Percentiles rank a stretch among this genome's conserved stretches.
Evolutionary conservation across 495 filamentous ascomycete genomes (phyloP).

Genomic region (Talaromyces stipitatus): DNA sequence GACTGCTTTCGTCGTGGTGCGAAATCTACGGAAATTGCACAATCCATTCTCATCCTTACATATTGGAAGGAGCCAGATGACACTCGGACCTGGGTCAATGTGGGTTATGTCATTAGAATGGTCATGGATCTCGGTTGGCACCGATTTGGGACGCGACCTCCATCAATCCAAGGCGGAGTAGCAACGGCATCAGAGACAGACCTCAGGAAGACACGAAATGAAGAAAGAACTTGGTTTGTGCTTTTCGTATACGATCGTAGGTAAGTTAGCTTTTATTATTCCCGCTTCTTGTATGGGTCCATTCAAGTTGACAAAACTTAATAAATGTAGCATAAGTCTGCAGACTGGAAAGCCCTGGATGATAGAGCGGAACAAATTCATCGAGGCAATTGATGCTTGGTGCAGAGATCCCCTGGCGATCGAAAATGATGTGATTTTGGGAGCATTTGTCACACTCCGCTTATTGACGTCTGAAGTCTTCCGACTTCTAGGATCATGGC

Average conservation of each 20-base stretch:
- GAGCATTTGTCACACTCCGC: conserved; percentile 14
- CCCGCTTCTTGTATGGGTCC: too few relatives aligned
- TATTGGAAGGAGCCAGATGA: conserved; percentile 21
- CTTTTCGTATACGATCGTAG: conserved; percentile 21
- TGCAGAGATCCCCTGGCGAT: conserved; percentile 7
- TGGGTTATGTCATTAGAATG: conserved; percentile 18
- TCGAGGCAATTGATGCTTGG: conserved; percentile 12
- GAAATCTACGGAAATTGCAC: conserved; percentile 15
- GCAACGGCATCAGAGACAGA: conserved; percentile 4
- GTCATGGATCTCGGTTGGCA: conserved; percentile 18
- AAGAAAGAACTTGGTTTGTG: conserved; percentile 17
- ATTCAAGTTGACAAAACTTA: too few relatives aligned
- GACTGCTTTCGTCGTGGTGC: conserved; percentile 11
- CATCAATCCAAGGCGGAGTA: background rate
- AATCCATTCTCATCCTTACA: conserved; percentile 13
- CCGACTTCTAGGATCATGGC: background rate
- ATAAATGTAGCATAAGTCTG: conserved; percentile 18
- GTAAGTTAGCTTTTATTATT: too few relatives aligned
- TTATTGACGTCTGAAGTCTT: conserved; percentile 14
- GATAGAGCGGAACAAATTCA: conserved; percentile 17
- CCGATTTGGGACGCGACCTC: conserved; percentile 8
- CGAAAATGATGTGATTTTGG: conserved; percentile 11
- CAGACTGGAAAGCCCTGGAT: conserved; percentile 20
- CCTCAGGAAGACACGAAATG: conserved; percentile 11
- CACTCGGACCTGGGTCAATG: conserved; percentile 15